Evolutionary conservation across 1,284 basidiomycete genomes (phyloP), one percentile per base, ranked within the genome.

Genomic region (Erythrobasidium hasegawianum): DNA sequence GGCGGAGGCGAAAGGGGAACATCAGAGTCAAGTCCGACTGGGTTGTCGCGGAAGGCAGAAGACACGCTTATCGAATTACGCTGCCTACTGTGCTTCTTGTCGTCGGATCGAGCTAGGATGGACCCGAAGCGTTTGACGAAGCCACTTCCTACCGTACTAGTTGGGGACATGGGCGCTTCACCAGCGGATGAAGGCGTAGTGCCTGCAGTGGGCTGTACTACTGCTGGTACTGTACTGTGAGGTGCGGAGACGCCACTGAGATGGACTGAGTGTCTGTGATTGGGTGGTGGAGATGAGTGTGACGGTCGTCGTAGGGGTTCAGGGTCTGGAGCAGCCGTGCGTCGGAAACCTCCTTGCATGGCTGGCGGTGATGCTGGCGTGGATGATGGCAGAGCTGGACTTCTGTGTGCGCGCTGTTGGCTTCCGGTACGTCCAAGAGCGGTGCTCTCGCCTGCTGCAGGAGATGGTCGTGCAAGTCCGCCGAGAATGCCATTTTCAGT

Each of bases 101-200:
- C 43, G 22, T 65, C 62, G 2, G 72, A 69, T 1, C 72, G 68
- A 26, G 75, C 74, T n/a, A 77, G 70, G 33, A 77, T 70, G 10
- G 75, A 75, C 16, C 75, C 72, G 69, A 77, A 77, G 14, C 76
- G 68, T 8, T 70, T 56, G 4, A 71, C 74, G 66, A 77, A 73
- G 18, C 65, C 69, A 41, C 71, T 68, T 10, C 65, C 54, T 24
- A 68, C 59, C 0, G 64, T 40, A 38, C 53, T 43, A 52, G 66
- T 54, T 7, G 64, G 41, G 10, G 66, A 50, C 3, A 67, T 61
- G 1, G 67, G 61, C 27, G 61, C 54, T 27, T 71, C 71, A 20
- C 69, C 70, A 16, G 67, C 11, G 13, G 41, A 14, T 49, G 40
- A 26, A 64, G 68, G 45, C n/a, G n/a, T n/a, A 39, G 55, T 65